Evolutionary conservation across 768 basidiomycete genomes (phyloP), one percentile per base, ranked within the genome.

Genomic region (Tricholoma furcatifolium): DNA sequence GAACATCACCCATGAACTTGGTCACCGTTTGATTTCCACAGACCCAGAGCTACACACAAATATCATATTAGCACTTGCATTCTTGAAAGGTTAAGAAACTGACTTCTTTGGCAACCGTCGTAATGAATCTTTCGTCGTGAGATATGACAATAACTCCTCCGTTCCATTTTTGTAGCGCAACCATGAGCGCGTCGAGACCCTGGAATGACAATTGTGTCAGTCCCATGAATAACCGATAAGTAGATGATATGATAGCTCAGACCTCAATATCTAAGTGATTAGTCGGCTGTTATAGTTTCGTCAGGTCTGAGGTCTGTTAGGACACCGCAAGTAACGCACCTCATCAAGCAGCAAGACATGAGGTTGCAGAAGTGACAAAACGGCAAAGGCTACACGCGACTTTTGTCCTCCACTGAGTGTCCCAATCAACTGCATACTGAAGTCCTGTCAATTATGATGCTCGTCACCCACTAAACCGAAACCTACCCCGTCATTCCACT

Each of bases 231-330:
- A 27, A 38, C 9, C 12, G 15, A 14, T n/a, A 18, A 15, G 18
- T 17, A n/a, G 27, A 35, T 10, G 31, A 39, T 4, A 52, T 9
- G 11, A 31, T 10, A 18, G 7, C 11, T 56, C 68, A 50, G 53
- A 86, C 88, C 77, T 93, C 91, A 55, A 95, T 93, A 88, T 96
- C 94, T 65, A 95, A 75, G 71, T 96, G 95, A 77, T 96, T 96
- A 62, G 93, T 93, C 51, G 93, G 93, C 87, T 88, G 59, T 21
- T 43, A 17, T 41, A 49, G 32, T n/a, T 35, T 17, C 44, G 34
- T 58, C 31, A 48, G 44, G 7, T 56, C 34, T 20, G 50, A 50
- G 2, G 44, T 41, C n/a, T 18, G 18, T 5, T 30, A 5, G 31
- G 18, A 32, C 10, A 20, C 36, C 46, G 5, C 43, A 30, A 50